A percentile compares a stretch with the other conserved stretches of the same genome.
Conservation (phyloP, 768 basidiomycete species). For the Thelephora ganbajun region DNA sequence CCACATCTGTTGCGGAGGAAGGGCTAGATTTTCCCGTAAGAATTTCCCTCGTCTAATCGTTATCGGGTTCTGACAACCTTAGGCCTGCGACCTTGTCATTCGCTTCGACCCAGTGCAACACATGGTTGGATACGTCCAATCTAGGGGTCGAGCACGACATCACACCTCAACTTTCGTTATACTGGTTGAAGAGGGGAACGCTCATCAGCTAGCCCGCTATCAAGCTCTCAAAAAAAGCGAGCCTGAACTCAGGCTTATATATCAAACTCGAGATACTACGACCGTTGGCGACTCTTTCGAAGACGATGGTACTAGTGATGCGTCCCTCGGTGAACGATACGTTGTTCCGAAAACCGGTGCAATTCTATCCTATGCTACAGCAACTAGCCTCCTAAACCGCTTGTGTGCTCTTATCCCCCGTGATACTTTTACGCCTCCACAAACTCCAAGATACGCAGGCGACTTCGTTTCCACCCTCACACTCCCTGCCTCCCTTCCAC, state of each 20-base stretch:
- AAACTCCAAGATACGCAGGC: conserved; percentile 46
- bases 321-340: conserved; percentile 58
- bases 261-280: conserved; percentile 31
- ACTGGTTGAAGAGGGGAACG: conserved; percentile 57
- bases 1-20: conserved; percentile 84
- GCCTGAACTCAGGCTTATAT: conserved; percentile 46
- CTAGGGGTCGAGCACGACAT: conserved; percentile 73
- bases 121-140: conserved; percentile 82
- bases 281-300: conserved; percentile 13
- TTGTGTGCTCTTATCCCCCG: conserved; percentile 69
- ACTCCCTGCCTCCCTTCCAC: conserved; percentile 55
- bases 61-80: background rate
- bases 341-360: conserved; percentile 63
- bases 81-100: conserved; percentile 79
- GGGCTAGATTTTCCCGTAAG: conserved; percentile 79
- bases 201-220: conserved; percentile 43
- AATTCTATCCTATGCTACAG: conserved; percentile 63
- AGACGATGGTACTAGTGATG: conserved; percentile 35
- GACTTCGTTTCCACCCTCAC: conserved; percentile 43
- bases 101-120: conserved; percentile 75
- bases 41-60: conserved; percentile 1
- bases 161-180: conserved; percentile 66
- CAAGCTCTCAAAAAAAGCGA: conserved; percentile 43
- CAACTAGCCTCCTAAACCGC: conserved; percentile 55
- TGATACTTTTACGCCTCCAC: conserved; percentile 51